Evolutionary conservation across 768 basidiomycete genomes (phyloP).

Genomic region (Podaxis carcinomalis): DNA sequence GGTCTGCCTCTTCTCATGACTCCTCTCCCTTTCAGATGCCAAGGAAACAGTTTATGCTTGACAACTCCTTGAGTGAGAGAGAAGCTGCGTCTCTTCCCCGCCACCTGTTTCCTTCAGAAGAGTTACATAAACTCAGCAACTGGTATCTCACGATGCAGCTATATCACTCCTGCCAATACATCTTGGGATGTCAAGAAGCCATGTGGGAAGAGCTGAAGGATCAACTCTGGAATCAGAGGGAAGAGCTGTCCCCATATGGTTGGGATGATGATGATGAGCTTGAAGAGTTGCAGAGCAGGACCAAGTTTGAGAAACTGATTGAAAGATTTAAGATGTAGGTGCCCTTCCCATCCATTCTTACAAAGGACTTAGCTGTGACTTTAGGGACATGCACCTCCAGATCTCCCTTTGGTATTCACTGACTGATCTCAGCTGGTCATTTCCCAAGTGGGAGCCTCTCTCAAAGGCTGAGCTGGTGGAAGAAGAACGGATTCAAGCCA

Average conservation of each 20-base stretch:
- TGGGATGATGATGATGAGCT: constrained; percentile 69
- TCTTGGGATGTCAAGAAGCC: constrained; percentile 65
- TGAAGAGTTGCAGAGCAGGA: constrained; percentile 49
- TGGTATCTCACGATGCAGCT: constrained; percentile 70
- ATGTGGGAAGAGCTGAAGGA: constrained; percentile 76
- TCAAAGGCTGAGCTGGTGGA: constrained; percentile 68
- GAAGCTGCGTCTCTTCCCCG: constrained; percentile 29
- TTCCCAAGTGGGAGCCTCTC: constrained; percentile 57
- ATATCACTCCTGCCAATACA: constrained; percentile 55
- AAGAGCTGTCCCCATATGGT: constrained; percentile 52
- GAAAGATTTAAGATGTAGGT: constrained; percentile 49
- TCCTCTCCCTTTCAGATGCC: constrained; percentile 15
- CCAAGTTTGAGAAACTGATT: constrained; percentile 55
- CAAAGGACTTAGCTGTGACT: neutral
- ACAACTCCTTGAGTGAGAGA: constrained; percentile 41
- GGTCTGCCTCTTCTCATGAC: constrained; percentile 12
- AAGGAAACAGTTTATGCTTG: constrained; percentile 39
- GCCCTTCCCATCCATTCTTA: neutral
- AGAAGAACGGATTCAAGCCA: constrained; percentile 57
- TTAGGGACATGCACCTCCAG: constrained; percentile 63
- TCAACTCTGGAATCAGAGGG: constrained; percentile 51
- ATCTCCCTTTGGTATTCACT: constrained; percentile 63
- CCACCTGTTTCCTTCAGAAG: constrained; percentile 35
- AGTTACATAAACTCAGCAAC: constrained; percentile 45
- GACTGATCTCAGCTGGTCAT: constrained; percentile 51